Percentiles rank a stretch among this genome's conserved stretches.
Evolutionary conservation across 352 stramenopile genomes (phyloP).

Genomic region (Pythium phragmitis): DNA sequence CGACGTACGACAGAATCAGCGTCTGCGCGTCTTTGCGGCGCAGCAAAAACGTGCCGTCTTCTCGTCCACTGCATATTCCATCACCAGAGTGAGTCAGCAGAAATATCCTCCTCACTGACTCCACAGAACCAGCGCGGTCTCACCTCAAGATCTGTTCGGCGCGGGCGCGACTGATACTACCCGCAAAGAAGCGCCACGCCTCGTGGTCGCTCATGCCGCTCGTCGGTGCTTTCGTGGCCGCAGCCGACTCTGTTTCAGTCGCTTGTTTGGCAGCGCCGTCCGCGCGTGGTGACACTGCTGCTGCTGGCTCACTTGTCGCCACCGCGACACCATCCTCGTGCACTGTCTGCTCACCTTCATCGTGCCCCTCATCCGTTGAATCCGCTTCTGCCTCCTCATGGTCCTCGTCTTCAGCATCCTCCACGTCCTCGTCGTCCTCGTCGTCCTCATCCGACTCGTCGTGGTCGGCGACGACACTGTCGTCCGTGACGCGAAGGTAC

Average conservation of each 20-base stretch:
- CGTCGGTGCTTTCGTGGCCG: slow-evolving; percentile 23
- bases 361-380: no score
- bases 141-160: slow-evolving; percentile 72
- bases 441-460: slow-evolving; percentile 42
- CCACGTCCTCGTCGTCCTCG: slow-evolving; percentile 19
- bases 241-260: neutral
- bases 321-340: slow-evolving; percentile 8
- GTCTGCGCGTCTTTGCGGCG: slow-evolving; percentile 81
- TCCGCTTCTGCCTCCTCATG: neutral
- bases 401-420: slow-evolving; percentile 4
- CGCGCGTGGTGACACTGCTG: neutral
- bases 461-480: slow-evolving; percentile 57
- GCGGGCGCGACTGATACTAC: slow-evolving; percentile 66
- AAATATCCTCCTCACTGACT: neutral
- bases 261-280: neutral
- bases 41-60: slow-evolving; percentile 75
- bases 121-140: neutral
- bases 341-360: no score
- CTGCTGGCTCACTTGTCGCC: neutral
- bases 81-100: no score
- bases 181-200: slow-evolving; percentile 78
- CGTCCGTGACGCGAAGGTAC: slow-evolving; percentile 68
- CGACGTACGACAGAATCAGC: slow-evolving; percentile 80
- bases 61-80: slow-evolving; percentile 33
- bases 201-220: slow-evolving; percentile 52